Base-by-base conservation (phyloP, 495 filamentous ascomycete genomes). In the Tuber brumale region DNA sequence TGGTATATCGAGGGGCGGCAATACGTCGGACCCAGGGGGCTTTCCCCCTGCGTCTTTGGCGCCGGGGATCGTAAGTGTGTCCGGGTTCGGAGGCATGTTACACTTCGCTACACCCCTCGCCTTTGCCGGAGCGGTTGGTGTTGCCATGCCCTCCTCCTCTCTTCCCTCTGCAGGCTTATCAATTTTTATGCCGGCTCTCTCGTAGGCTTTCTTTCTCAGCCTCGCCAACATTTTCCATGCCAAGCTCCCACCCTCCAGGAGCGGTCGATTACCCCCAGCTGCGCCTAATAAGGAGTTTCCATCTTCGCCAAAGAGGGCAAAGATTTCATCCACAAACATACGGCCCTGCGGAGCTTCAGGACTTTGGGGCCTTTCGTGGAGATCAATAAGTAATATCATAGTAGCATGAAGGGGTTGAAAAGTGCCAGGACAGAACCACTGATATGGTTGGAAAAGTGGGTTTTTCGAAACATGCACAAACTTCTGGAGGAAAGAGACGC, bases 371-470 rank as follows among this genome's bases (percentile, higher is more conserved):
- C 86, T 84, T 72, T 89, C 86, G 76, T 88, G 86, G 9, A 89
- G 83, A 74, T 89, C 88, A 73, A 89, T 87, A 37, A 89, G 86
- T 82, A 89, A 87, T 72, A 89, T 87, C 85, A 89, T 89, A 16
- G 86, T 86, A 35, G 88, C 87, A 78, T 89, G 88, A 83, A 89
- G 87, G 9, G 88, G 88, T 75, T 89, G 88, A 70, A 88, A 87
- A 19, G 88, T 89, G 0, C 87, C 88, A 16, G 88, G 87, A 84
- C 87, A 89, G 78, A 87, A 88, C 88, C 88, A 89, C n/a, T 87
- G 86, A 69, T 88, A 89, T 2, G 88, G 87, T 71, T 88, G 87
- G 72, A 89, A 89, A 42, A 86, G 84, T 8, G 86, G 84, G 61
- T 88, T 86, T 5, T 86, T 87, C 3, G 87, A 86, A 37, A 89